Evolutionary conservation across 2,329 filamentous ascomycete genomes (phyloP).

Genomic region (Trichoderma oligosporum): DNA sequence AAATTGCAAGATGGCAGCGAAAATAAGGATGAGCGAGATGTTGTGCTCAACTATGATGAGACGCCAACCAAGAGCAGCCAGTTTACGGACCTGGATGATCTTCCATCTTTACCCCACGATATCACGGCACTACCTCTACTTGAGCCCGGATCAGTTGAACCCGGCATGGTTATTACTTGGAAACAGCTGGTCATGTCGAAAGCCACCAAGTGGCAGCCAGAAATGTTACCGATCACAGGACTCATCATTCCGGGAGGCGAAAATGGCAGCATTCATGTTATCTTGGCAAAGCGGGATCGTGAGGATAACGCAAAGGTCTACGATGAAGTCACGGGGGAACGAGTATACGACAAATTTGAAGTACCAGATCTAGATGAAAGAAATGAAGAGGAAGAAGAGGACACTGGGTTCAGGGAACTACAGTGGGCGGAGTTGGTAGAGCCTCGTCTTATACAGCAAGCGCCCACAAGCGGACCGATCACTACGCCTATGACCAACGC

Average conservation of each 20-base stretch:
- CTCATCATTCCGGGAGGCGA: conserved; percentile 56
- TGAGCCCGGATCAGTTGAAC: conserved; percentile 43
- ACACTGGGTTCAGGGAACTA: conserved; percentile 60
- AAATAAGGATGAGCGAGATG: conserved; percentile 25
- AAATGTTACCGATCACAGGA: conserved; percentile 61
- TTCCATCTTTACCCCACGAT: conserved; percentile 60
- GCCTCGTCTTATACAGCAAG: conserved; percentile 57
- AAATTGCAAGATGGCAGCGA: conserved; percentile 18
- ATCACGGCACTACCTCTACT: conserved; percentile 51
- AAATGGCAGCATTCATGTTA: conserved; percentile 52
- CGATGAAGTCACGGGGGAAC: conserved; percentile 64
- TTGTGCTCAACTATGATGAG: conserved; percentile 43
- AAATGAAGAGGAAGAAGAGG: conserved; percentile 52
- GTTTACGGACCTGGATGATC: conserved; percentile 52
- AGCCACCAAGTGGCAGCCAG: conserved; percentile 63
- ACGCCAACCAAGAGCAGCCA: conserved; percentile 39
- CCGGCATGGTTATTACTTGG: conserved; percentile 66
- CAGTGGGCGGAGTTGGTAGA: conserved; percentile 62
- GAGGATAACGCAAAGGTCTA: conserved; percentile 54
- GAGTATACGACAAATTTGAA: conserved; percentile 76
- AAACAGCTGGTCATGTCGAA: conserved; percentile 59
- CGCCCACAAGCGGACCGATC: conserved; percentile 29
- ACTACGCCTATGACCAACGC: conserved; percentile 6
- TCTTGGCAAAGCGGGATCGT: conserved; percentile 67
- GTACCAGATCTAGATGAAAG: conserved; percentile 62